phyloP scores from a whole-genome alignment of 805 yeast genomes.

The Hemisphaericaspora nanyangensis region DNA sequence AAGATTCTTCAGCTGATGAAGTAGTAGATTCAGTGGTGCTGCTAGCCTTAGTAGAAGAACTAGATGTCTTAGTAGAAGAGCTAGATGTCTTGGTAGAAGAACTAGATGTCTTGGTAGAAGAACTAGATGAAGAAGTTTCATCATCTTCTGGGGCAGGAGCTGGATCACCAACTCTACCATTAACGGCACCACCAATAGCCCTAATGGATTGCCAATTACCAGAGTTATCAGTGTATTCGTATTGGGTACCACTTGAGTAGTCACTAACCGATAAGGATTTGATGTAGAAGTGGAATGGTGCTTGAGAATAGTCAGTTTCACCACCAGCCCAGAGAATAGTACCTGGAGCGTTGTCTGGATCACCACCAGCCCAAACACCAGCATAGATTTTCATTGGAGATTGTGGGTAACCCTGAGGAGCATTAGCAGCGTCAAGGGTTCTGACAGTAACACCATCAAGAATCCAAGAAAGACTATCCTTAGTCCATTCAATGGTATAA shows the following conservation, averaged over 20 bases:
- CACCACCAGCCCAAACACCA: constrained; percentile 86
- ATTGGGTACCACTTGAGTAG: constrained; percentile 61
- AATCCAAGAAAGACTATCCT: constrained; percentile 62
- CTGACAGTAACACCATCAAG: constrained; percentile 70
- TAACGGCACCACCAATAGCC: constrained; percentile 54
- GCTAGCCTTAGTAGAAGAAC: constrained; percentile 10
- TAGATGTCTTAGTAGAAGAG: not conserved
- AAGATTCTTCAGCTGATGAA: constrained; percentile 3
- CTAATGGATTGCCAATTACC: constrained; percentile 61
- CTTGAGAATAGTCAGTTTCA: constrained; percentile 54
- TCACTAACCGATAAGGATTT: constrained; percentile 60
- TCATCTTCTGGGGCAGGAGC: constrained; percentile 14
- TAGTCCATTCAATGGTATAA: constrained; percentile 83
- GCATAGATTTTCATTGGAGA: constrained; percentile 74
- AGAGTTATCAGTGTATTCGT: constrained; percentile 49
- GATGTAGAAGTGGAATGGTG: constrained; percentile 68
- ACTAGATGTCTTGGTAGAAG: constrained; percentile 9
- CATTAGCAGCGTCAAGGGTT: constrained; percentile 46
- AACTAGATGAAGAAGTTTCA: constrained; percentile 1
- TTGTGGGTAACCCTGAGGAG: constrained; percentile 80
- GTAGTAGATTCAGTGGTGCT: constrained; percentile 9
- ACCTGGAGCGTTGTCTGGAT: constrained; percentile 57
- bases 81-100: constrained; percentile 7
- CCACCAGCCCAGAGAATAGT: constrained; percentile 88
- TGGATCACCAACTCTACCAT: constrained; percentile 55